Evolutionary conservation across 805 yeast genomes (phyloP), one percentile per base, ranked within the genome.

Genomic region (Sugiyamaella americana): DNA sequence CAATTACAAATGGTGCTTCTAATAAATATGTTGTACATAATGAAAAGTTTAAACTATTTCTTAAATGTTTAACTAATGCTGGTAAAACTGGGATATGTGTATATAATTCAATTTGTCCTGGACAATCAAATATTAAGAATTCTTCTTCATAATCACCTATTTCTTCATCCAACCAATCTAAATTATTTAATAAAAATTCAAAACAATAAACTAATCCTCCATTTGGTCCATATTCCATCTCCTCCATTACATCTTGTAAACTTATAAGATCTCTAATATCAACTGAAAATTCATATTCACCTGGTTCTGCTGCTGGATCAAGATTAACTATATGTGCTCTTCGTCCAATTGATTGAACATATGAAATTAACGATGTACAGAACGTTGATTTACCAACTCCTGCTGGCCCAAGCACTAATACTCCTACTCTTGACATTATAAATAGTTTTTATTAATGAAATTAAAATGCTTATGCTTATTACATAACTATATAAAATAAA

Each of bases 131-230:
- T 23, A 91, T 87, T 55, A 91, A 71, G 59, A 87, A 91, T 59
- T 93, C 98, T 60, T 93, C 98, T 57, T 85, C 89, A 61, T 73
- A 93, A 52, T 93, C 98, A 16, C 98, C 98, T 49, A 93, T 84
- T 61, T 91, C 96, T 57, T 91, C 97, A 57, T 91, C 98, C 26
- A 93, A 68, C 99, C 99, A 93, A 68, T 93, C 99, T 51, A 93
- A 63, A 60, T 93, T 93, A 38, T 89, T 79, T 60, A 93, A 64
- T 29, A 93, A 70, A 60, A 89, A 70, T 67, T 93, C 98, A 63
- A 93, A 91, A 61, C 98, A 93, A 64, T 89, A 93, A 26, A 93
- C 71, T 41, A 93, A 68, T 0, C 94, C 97, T 41, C 98, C 99
- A 55, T 91, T 91, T 6, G 98, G 98, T 0, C 98, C 98, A 40